A percentile compares a stretch with the other conserved stretches of the same genome.
phyloP scores from a whole-genome alignment of 2,329 filamentous ascomycete genomes.

The Fonsecaea pedrosoi region DNA sequence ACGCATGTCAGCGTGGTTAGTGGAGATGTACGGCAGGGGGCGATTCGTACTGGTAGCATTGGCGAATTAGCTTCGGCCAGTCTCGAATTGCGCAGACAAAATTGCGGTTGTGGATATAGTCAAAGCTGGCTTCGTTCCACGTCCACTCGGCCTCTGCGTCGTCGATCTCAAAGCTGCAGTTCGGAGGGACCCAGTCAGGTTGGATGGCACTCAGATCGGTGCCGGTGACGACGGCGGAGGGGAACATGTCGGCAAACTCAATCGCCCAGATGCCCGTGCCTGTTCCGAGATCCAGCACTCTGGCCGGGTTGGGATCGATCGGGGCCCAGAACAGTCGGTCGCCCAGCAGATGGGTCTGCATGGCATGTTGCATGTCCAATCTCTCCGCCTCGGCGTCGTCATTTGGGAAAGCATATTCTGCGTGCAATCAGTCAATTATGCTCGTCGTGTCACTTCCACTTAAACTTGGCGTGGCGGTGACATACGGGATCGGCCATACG shows the following conservation, averaged over 20 bases:
- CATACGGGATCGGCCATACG: constrained; percentile 22
- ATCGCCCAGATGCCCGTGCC: constrained; percentile 35
- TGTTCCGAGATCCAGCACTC: constrained; percentile 43
- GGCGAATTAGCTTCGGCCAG: constrained; percentile 51
- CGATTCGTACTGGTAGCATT: constrained; percentile 27
- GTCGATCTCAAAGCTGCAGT: constrained; percentile 63
- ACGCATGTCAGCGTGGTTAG: not conserved
- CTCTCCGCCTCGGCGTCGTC: constrained; percentile 54
- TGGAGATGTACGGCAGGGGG: not conserved
- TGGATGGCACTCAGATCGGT: constrained; percentile 43
- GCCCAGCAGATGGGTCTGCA: constrained; percentile 45
- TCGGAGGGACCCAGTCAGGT: constrained; percentile 57
- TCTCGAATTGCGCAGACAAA: constrained; percentile 64
- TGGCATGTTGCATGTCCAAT: constrained; percentile 29
- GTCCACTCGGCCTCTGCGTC: constrained; percentile 65
- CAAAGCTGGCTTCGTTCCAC: constrained; percentile 60
- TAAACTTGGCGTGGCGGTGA: not conserved
- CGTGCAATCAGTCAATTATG: not conserved
- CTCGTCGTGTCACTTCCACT: not conserved
- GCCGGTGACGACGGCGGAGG: constrained; percentile 34
- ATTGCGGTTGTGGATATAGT: constrained; percentile 66
- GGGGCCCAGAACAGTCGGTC: constrained; percentile 50
- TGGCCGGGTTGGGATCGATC: constrained; percentile 40
- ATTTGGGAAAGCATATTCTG: constrained; percentile 43
- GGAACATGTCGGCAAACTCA: constrained; percentile 46